Percentiles rank a stretch among this genome's conserved stretches.
Conservation (phyloP, 768 basidiomycete genomes). For the Xerocomus brunneocitrinus region DNA sequence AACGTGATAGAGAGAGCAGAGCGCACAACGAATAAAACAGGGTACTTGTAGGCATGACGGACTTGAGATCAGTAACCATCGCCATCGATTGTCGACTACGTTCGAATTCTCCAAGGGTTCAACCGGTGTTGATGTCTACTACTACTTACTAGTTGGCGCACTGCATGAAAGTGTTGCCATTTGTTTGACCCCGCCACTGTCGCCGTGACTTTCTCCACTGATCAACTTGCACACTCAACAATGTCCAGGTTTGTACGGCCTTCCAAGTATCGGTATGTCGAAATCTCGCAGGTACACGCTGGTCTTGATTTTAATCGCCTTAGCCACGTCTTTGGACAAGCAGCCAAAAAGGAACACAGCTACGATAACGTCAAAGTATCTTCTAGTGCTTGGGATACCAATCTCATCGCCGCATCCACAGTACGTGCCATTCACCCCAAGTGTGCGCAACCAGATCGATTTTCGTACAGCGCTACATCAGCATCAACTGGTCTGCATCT, state of each 20-base stretch:
- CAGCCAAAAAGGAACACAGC: constrained; percentile 78
- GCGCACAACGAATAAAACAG: too few relatives aligned
- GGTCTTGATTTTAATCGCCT: neutral
- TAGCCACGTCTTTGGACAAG: constrained; percentile 90
- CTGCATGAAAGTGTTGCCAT: constrained; percentile 29
- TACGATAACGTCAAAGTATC: constrained; percentile 83
- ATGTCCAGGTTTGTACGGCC: constrained; percentile 88
- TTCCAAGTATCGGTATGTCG: constrained; percentile 77
- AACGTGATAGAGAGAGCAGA: too few relatives aligned
- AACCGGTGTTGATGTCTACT: too few relatives aligned
- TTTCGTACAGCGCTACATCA: constrained; percentile 65
- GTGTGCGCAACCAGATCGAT: neutral
- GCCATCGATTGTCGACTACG: too few relatives aligned
- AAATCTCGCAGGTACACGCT: constrained; percentile 6
- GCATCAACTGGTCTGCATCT: constrained; percentile 91
- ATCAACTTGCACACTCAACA: neutral
- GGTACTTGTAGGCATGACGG: too few relatives aligned
- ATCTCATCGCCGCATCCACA: constrained; percentile 79
- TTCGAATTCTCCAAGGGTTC: too few relatives aligned
- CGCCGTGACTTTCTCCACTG: neutral
- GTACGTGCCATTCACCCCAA: constrained; percentile 34
- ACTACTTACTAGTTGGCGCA: constrained; percentile 29
- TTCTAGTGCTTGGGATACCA: constrained; percentile 94
- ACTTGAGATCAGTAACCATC: too few relatives aligned
- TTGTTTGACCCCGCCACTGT: neutral